These are phyloP conservation scores for Paramecium tetraurelia DNA, from an alignment of 73 alveolate species.

Conservation along the genomic window DNA sequence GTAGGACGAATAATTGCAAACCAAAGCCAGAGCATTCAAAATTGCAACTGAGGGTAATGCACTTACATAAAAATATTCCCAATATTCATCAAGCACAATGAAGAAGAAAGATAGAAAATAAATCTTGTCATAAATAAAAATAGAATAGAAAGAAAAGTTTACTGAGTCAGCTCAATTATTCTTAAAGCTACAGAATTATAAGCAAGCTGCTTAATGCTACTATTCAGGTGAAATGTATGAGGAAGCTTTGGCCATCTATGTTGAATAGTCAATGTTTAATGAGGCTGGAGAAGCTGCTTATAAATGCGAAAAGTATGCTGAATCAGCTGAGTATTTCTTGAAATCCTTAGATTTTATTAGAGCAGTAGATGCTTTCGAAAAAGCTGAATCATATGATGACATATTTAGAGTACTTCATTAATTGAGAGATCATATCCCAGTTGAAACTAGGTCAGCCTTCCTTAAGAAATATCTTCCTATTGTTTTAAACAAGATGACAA, in stretches of 20 bases:
- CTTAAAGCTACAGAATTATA: slow-evolving; percentile 43
- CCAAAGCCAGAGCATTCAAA: slow-evolving; percentile 70
- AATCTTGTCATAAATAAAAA: slow-evolving; percentile 45
- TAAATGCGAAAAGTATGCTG: slow-evolving; percentile 40
- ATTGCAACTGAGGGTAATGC: slow-evolving; percentile 70
- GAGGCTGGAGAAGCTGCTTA: slow-evolving; percentile 85
- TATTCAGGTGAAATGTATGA: slow-evolving; percentile 71
- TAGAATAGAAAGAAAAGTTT: slow-evolving; percentile 48
- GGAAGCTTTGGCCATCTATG: slow-evolving; percentile 69
- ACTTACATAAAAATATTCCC: slow-evolving; percentile 52
- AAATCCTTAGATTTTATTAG: slow-evolving; percentile 47
- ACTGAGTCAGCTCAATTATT: slow-evolving; percentile 71
- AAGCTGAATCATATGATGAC: slow-evolving; percentile 50
- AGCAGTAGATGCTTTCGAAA: slow-evolving; percentile 60
- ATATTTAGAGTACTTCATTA: slow-evolving; percentile 66
- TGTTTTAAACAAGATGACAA: slow-evolving; percentile 66
- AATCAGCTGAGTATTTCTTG: slow-evolving; percentile 60
- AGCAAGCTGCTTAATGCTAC: slow-evolving; percentile 82
- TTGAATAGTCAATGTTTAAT: slow-evolving; percentile 40
- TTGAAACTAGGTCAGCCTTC: slow-evolving; percentile 68
- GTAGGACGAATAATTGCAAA: slow-evolving; percentile 64
- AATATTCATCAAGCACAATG: neutral
- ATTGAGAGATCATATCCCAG: slow-evolving; percentile 68
- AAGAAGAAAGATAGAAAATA: slow-evolving; percentile 52
- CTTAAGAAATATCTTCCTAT: slow-evolving; percentile 76